Evolutionary conservation across 1,139 yeast genomes (phyloP), one percentile per base, ranked within the genome.

Genomic region (Lodderomyces jiufengensis): DNA sequence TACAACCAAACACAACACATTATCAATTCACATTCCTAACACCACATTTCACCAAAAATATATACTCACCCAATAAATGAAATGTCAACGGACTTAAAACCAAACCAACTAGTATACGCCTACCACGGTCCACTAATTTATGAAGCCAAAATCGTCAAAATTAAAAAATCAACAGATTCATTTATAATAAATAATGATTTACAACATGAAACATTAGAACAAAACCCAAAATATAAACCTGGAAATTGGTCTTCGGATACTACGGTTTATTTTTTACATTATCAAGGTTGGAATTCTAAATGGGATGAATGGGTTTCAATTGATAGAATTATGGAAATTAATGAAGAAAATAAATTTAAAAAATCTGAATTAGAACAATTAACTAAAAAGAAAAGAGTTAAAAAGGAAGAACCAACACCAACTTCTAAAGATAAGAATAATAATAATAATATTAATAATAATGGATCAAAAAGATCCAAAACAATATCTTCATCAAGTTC

Each of bases 281-380:
- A 92, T 60, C 85, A 82, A 51, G 97, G 98, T 2, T 92, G 98
- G 98, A 92, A 88, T 52, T 62, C 81, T 14, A 81, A 90, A 44
- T 90, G 97, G 97, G 97, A 92, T 55, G 98, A 92, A 57, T 92
- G 98, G 98, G 95, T 92, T 1, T 73, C 78, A 1, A 59, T 62
- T 8, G 81, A 77, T 34, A 66, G 97, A 28, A 73, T 90, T 9
- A 63, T 86, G 53, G 82, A 78, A 45, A 70, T 72, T 53, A 84
- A 73, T 35, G 83, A 79, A 29, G 95, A 82, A 46, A 88, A 84
- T 52, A 52, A 71, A 40, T 62, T 78, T 36, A 87, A 84, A 54
- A 88, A 84, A 54, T 74, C 78, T 46, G 81, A 80, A 45, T 64
- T 87, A 49, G 78, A 75, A 47, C 72, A 50, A 57, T 62, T 44